A percentile compares a stretch with the other conserved stretches of the same genome.
Evolutionary conservation across 2,329 filamentous ascomycete genomes (phyloP).

Genomic region (Metarhizium sp.): DNA sequence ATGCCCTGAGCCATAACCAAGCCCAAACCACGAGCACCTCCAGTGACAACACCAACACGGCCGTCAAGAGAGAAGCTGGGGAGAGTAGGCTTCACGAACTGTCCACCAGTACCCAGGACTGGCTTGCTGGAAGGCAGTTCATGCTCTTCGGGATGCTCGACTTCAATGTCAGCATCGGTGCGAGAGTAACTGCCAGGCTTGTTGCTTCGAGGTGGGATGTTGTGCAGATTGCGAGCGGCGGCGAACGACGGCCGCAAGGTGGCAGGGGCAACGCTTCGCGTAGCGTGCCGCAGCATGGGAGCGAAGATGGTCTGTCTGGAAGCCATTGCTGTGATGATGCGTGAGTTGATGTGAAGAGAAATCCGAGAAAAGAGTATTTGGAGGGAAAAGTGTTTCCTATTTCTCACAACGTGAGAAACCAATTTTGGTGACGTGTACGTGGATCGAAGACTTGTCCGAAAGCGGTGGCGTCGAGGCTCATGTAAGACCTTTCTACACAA

Average conservation of each 20-base stretch:
- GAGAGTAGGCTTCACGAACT: constrained; percentile 77
- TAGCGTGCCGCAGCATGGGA: constrained; percentile 19
- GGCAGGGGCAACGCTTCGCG: constrained; percentile 15
- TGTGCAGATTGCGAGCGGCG: constrained; percentile 22
- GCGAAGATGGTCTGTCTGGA: constrained; percentile 13
- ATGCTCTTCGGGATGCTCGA: constrained; percentile 68
- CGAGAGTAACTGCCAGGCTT: constrained; percentile 61
- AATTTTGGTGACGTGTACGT: too few relatives aligned
- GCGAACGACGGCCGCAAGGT: constrained; percentile 14
- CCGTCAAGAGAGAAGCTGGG: constrained; percentile 80
- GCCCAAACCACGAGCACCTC: constrained; percentile 80
- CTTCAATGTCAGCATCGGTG: constrained; percentile 68
- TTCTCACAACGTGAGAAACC: too few relatives aligned
- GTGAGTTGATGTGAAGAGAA: not conserved
- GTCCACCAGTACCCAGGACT: constrained; percentile 66
- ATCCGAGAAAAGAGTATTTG: not conserved
- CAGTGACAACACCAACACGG: constrained; percentile 77
- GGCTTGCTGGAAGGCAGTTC: constrained; percentile 63
- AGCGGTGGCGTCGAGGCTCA: not conserved
- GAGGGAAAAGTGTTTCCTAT: not conserved
- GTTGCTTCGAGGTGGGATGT: constrained; percentile 23
- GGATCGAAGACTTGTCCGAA: not conserved
- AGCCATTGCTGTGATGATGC: constrained; percentile 9
- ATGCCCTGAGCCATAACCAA: constrained; percentile 90
- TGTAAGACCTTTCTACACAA: not conserved